Base-by-base conservation (phyloP, 2,329 filamentous ascomycete species). In the Pochonia chlamydosporia region DNA sequence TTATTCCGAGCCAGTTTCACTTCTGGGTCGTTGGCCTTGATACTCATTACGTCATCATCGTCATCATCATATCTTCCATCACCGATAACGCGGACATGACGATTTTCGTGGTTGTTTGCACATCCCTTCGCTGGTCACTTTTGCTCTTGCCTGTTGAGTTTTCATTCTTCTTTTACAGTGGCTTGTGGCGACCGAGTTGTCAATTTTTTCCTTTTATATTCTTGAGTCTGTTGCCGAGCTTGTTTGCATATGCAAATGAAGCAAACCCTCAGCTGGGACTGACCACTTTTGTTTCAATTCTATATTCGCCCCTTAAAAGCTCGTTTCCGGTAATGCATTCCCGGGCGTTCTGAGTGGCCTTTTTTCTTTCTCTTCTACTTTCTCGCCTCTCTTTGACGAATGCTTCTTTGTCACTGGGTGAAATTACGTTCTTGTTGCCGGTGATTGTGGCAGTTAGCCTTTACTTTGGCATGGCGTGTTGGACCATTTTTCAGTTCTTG, bases 391-490 rank as follows among this genome's bases (percentile, higher is more conserved):
- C 23, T 40, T 14, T 31, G 18, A 16, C 20, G 35, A 23, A 21
- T 11, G 8, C 7, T 21, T 23, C 14, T 10, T 33, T 33, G 5
- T 39, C 7, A 6, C 5, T 36, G 20, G 21, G 16, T 30, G 43
- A 24, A 40, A 36, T 18, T 16, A 11, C 23, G 24, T 31, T 30
- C 33, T 26, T 40, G 35, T 31, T 10, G 35, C 31, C 43, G 25
- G 33, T 21, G 43, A 39, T 26, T 39, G 23, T 45, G 16, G 25
- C 11, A 24, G 24, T 26, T 45, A 31, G 33, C 16, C 35, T 46
- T 36, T 13, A 25, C n/a, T 31, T 40, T 5, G 33, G 26, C 44
- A 46, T 46, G 44, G 36, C 33, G n/a, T 45, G 24, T 39, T 40
- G 35, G 21, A 39, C 35, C 33, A 18, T 3, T 39, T 23, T 39